Percentiles rank a stretch among this genome's conserved stretches.
phyloP scores from a whole-genome alignment of 306 rosid genomes.

The Morella rubra region DNA sequence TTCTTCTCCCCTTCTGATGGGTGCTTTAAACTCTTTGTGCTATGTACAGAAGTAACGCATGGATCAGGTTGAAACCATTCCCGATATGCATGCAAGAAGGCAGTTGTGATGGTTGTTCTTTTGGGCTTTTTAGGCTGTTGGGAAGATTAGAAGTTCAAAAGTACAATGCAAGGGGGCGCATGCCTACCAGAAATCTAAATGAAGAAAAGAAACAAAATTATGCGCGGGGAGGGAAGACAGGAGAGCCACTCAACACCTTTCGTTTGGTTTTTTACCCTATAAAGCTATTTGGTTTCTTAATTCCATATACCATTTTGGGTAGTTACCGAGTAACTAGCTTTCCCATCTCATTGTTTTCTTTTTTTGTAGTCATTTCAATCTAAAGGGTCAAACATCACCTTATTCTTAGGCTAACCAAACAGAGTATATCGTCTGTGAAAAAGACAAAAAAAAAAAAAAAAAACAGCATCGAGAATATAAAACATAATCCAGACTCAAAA shows the following conservation, averaged over 20 bases:
- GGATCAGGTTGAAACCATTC: not conserved
- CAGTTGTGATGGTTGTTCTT: not conserved
- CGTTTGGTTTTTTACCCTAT: not conserved
- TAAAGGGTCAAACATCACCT: no score
- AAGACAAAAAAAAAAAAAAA: no score
- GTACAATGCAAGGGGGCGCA: not conserved
- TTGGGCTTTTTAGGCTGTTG: not conserved
- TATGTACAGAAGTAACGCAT: not conserved
- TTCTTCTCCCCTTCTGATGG: not conserved
- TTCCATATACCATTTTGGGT: not conserved
- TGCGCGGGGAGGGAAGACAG: slow-evolving; percentile 32
- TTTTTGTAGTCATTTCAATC: no score
- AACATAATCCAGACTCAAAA: no score
- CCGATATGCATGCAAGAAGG: not conserved
- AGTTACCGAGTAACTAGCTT: no score
- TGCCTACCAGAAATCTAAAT: not conserved
- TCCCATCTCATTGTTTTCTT: no score
- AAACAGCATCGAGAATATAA: no score
- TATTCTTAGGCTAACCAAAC: no score
- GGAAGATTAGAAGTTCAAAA: not conserved
- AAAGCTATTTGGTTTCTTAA: slow-evolving; percentile 6
- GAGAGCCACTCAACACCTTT: slow-evolving; percentile 15
- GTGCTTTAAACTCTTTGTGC: not conserved
- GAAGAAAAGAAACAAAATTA: slow-evolving; percentile 25
- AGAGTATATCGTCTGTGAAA: no score